Percentiles rank a stretch among this genome's conserved stretches.
These are phyloP conservation scores for Metschnikowia bowlesiae DNA, from an alignment of 805 yeast genomes.

Conservation along the genomic window DNA sequence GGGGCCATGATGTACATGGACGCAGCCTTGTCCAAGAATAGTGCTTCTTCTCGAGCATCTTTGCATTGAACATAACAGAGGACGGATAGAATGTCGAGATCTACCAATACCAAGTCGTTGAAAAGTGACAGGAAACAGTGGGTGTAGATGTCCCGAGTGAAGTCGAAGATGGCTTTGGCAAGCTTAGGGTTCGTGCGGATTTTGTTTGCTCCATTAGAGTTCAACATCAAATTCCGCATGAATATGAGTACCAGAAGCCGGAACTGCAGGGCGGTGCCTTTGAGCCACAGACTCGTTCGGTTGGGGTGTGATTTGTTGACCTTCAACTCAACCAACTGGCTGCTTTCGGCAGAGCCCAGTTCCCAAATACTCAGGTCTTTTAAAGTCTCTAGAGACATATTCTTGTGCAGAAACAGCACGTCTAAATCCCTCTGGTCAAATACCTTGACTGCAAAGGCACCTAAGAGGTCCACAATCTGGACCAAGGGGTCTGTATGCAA, in stretches of 20 bases:
- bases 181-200: constrained; percentile 23
- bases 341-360: background rate
- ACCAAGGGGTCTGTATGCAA: constrained; percentile 23
- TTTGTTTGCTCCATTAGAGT: constrained; percentile 13
- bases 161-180: constrained; percentile 18
- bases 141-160: constrained; percentile 20
- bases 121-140: constrained; percentile 31
- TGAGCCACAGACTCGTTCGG: constrained; percentile 31
- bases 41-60: constrained; percentile 5
- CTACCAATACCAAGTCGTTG: constrained; percentile 26
- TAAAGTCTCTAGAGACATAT: background rate
- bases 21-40: constrained; percentile 2
- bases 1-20: constrained; percentile 5
- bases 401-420: background rate
- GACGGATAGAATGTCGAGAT: constrained; percentile 28
- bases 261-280: constrained; percentile 35
- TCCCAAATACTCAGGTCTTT: background rate
- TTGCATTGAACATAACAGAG: constrained; percentile 13
- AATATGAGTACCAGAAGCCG: constrained; percentile 30
- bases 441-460: constrained; percentile 22
- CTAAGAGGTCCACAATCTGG: constrained; percentile 20
- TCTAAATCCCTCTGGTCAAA: constrained; percentile 25
- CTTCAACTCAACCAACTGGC: background rate
- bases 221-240: constrained; percentile 27
- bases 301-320: constrained; percentile 5